phyloP scores from a whole-genome alignment of 2,329 filamentous ascomycete genomes.

The Sporothrix brunneoviolacea region DNA sequence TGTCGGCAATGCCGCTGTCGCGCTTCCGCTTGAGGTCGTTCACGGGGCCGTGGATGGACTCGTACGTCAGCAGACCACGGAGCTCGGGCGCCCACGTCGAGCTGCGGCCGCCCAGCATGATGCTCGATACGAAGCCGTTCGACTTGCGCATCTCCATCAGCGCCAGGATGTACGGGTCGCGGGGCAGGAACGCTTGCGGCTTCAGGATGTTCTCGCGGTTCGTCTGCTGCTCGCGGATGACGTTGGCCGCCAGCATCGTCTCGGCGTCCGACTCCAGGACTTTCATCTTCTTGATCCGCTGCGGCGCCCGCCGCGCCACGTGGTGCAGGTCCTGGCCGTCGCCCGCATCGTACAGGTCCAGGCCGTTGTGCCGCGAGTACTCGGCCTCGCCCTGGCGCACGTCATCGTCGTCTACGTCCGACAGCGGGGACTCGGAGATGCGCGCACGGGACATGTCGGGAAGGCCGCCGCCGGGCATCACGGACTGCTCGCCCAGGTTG shows the following conservation, averaged over 20 bases:
- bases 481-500: slow-evolving; percentile 54
- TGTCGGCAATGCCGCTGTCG: slow-evolving; percentile 76
- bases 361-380: slow-evolving; percentile 43
- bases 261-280: slow-evolving; percentile 74
- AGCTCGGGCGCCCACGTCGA: slow-evolving; percentile 87
- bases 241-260: slow-evolving; percentile 66
- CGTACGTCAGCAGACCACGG: slow-evolving; percentile 82
- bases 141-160: slow-evolving; percentile 88
- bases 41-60: slow-evolving; percentile 61
- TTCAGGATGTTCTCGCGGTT: slow-evolving; percentile 83
- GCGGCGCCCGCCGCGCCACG: slow-evolving; percentile 60
- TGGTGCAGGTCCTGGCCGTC: slow-evolving; percentile 46
- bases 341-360: slow-evolving; percentile 55
- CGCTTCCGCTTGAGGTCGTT: slow-evolving; percentile 90
- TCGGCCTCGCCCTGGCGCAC: slow-evolving; percentile 54
- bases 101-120: slow-evolving; percentile 74
- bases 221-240: slow-evolving; percentile 80
- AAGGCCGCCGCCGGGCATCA: slow-evolving; percentile 42
- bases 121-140: slow-evolving; percentile 80
- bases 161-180: slow-evolving; percentile 78
- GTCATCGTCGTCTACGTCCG: slow-evolving; percentile 59
- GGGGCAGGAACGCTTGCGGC: slow-evolving; percentile 73
- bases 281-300: slow-evolving; percentile 69
- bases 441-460: slow-evolving; percentile 47
- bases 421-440: slow-evolving; percentile 64